Evolutionary conservation across 768 basidiomycete genomes (phyloP), one percentile per base, ranked within the genome.

Genomic region (Suillus paluster): DNA sequence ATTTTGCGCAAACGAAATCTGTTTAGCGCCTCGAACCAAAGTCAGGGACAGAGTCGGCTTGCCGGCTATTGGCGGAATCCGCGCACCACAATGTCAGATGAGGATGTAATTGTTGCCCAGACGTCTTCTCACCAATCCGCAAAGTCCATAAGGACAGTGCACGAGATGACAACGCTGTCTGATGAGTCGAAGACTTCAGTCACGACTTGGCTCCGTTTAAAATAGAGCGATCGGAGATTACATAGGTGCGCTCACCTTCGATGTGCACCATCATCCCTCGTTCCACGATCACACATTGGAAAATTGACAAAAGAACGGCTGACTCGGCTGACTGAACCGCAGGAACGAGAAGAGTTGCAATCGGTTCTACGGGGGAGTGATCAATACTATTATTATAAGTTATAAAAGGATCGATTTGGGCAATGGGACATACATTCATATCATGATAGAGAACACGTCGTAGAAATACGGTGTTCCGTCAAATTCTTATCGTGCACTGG

Each of bases 61-160:
- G 7, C 49, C 49, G 30, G 14, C 11, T 30, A 50, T 50, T 33
- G 17, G 27, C 11, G 19, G 30, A 50, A 50, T 27, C 19, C 9
- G 30, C 17, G 27, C 48, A 49, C 48, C 48, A 30, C 27, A 11
- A 50, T 50, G 19, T 50, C 49, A 50, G 33, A 33, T 12, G 49
- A 15, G 14, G 36, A 21, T 30, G 65, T 66, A 23, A 67, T 21
- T 4, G 55, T 62, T 21, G 70, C 65, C 68, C 68, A 72, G 2
- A 42, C 15, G 45, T 70, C 69, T 59, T 71, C 70, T 68, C 70
- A 70, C 68, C 68, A 65, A 38, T 50, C 49, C 30, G 27, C 19
- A n/a, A 30, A 50, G 49, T 50, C 19, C 19, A 50, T 50, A 50
- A 50, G 30, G 49, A 33, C 49, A 36, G 11, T 36, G 36, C 10